Base-by-base conservation (phyloP, 768 basidiomycete genomes). In the Scleroderma bovista region DNA sequence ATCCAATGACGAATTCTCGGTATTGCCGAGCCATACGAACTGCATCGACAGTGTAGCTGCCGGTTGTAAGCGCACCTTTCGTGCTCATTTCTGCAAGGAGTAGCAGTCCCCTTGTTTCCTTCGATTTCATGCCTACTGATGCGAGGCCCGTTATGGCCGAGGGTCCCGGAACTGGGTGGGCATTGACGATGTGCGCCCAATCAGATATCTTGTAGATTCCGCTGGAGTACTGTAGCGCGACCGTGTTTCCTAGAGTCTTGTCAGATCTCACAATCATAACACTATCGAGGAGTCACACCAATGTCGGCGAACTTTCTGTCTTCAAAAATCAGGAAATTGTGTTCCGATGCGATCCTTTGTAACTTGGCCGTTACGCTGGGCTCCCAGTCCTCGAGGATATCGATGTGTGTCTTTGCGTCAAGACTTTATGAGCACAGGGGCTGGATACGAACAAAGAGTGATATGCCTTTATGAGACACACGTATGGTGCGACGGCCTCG, bases 221-320 rank as follows among this genome's bases (percentile, higher is more conserved):
- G 36, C 84, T 80, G 1, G 91, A 88, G 70, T 99, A 99, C 65
- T 99, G 96, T 20, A 97, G 73, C 8, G 85, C 81, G 51, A 98
- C 96, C 8, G 96, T 98, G 70, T 97, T 97, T 39, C 96, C 96
- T 99, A 11, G 41, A 20, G 2, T 26, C 24, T n/a, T 26, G 2
- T 43, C 41, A 44, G 55, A 15, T 15, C 44, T n/a, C 43, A 52
- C 39, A 50, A 9, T 45, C 8, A 52, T 8, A 49, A 44, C 16
- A 41, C 29, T 22, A 31, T 45, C 44, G 32, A 33, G 16, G 46
- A 13, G 31, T 58, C 78, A 60, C 54, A 93, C 95, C 95, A 46
- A 99, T 98, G 68, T 99, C 96, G 4, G 96, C 95, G 60, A 99
- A 99, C 69, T 99, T 99, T 56, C 96, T 77, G 72, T 99, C 96